Evolutionary conservation across 352 stramenopile species (phyloP).

Genomic region (Pythium rishiriense): DNA sequence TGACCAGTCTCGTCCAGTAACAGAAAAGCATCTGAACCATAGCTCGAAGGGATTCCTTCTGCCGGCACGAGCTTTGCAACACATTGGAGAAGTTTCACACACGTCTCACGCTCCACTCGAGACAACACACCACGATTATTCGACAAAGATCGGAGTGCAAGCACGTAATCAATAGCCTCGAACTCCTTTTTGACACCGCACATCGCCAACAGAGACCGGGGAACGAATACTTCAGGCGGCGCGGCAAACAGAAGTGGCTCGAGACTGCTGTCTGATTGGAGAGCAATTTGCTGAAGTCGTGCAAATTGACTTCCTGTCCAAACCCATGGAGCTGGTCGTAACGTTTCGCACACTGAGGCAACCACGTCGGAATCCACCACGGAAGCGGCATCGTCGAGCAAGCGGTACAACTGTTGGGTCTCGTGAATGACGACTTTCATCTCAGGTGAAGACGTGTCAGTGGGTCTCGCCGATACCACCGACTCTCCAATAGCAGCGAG

Average conservation of each 20-base stretch:
- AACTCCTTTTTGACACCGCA: conserved; percentile 63
- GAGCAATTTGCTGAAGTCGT: conserved; percentile 51
- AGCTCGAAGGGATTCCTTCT: not conserved
- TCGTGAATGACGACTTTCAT: conserved; percentile 35
- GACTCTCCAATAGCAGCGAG: conserved; percentile 46
- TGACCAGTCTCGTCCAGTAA: conserved; percentile 20
- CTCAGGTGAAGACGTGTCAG: conserved; percentile 6
- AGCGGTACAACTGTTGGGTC: conserved; percentile 56
- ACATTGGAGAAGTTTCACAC: conserved; percentile 51
- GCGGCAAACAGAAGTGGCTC: conserved; percentile 64
- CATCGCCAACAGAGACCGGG: conserved; percentile 50
- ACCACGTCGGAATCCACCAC: conserved; percentile 32
- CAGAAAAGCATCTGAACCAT: conserved; percentile 21
- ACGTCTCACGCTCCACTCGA: conserved; percentile 18
- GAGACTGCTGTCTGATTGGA: conserved; percentile 40
- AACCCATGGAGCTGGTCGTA: conserved; percentile 57
- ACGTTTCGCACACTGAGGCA: conserved; percentile 20
- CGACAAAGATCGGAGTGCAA: conserved; percentile 50
- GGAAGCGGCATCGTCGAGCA: conserved; percentile 40
- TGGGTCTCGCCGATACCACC: not conserved
- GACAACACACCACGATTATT: conserved; percentile 24
- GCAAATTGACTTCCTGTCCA: conserved; percentile 70
- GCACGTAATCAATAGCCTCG: conserved; percentile 49
- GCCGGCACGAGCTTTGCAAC: conserved; percentile 22
- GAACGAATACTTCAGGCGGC: conserved; percentile 58